phyloP scores from a whole-genome alignment of 371 early-diverging fungal species.

The Furculomyces boomerangus region DNA sequence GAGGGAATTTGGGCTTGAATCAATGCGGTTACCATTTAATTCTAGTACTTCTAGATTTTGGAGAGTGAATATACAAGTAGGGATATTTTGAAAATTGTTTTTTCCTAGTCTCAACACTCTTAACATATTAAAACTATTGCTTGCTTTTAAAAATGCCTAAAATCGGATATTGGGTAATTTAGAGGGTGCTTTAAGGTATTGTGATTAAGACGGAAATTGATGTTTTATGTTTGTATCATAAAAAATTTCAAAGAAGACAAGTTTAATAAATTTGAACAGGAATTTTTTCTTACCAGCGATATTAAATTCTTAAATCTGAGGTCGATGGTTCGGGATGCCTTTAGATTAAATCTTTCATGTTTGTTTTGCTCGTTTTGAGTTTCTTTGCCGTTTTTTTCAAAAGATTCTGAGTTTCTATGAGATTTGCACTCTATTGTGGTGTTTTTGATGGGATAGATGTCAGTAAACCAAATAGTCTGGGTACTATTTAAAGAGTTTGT shows the following conservation, averaged over 20 bases:
- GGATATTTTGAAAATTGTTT: background rate
- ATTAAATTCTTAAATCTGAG: no score
- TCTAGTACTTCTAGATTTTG: background rate
- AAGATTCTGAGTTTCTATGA: no score
- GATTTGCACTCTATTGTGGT: no score
- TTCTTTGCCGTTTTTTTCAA: no score
- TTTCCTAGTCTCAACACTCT: background rate
- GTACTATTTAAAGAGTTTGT: no score
- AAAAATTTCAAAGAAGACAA: background rate
- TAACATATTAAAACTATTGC: background rate
- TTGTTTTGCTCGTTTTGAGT: no score
- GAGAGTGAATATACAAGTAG: background rate
- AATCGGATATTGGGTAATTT: background rate
- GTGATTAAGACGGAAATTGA: background rate
- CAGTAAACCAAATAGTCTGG: no score
- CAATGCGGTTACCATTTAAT: background rate
- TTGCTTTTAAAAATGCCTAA: background rate
- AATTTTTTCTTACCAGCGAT: no score
- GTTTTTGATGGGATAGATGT: no score
- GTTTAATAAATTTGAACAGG: background rate
- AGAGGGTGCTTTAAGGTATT: background rate
- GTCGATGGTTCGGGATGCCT: no score
- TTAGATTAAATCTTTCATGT: no score
- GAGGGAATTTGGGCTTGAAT: background rate
- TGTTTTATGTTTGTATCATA: background rate